Conservation (phyloP, 1,284 basidiomycete genomes). For the Chalciporus sp. region DNA sequence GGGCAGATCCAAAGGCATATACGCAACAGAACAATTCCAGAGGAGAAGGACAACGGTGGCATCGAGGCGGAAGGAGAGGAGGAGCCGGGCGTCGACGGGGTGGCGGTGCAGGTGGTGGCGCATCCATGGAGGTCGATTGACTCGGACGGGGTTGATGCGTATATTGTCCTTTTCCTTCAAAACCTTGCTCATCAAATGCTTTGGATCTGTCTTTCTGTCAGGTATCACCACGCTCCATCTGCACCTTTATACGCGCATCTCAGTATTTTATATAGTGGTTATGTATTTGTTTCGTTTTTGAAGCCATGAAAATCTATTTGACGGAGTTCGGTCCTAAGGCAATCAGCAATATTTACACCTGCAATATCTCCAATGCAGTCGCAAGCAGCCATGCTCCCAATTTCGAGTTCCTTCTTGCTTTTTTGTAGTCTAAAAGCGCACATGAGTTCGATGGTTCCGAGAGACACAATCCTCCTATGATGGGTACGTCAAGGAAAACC, state of each 20-base stretch:
- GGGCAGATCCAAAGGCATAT: conserved; percentile 60
- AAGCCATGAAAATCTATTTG: too few species aligned
- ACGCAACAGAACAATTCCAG: conserved; percentile 36
- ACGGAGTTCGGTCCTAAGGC: not conserved
- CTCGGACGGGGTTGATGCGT: not conserved
- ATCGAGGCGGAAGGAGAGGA: conserved; percentile 35
- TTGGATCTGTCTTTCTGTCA: conserved; percentile 14
- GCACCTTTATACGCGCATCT: conserved; percentile 25
- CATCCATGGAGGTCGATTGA: conserved; percentile 39
- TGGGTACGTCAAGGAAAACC: too few species aligned
- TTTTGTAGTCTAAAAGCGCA: too few species aligned
- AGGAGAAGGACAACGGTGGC: conserved; percentile 31
- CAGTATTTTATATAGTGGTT: conserved; percentile 24
- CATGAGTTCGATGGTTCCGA: too few species aligned
- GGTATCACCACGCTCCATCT: conserved; percentile 14
- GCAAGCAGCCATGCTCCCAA: too few species aligned
- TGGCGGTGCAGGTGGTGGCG: conserved; percentile 41
- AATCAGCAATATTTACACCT: too few species aligned
- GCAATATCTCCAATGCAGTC: not conserved
- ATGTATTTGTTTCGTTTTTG: conserved; percentile 21
- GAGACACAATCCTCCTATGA: too few species aligned
- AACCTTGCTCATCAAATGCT: conserved; percentile 11
- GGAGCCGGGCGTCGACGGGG: conserved; percentile 38
- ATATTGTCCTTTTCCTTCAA: conserved; percentile 6
- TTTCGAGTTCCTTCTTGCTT: too few species aligned